Base-by-base conservation (phyloP, 345 rosid genomes). In the Gossypium bickii region DNA sequence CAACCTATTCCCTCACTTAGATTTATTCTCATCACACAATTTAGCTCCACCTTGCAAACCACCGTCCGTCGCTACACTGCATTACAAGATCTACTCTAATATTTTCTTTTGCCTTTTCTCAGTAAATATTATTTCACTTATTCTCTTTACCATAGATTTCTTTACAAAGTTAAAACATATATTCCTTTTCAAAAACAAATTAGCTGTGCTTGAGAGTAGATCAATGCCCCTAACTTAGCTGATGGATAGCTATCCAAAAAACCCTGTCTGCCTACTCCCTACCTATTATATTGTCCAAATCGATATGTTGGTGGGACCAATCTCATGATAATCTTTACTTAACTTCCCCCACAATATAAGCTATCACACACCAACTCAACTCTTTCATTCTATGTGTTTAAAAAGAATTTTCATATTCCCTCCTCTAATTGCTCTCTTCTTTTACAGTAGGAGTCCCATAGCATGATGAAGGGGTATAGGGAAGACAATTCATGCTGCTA, bases 401-500 rank as follows among this genome's bases (percentile, higher is more conserved):
- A 27, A n/a, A 43, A n/a, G 15, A 15, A 48, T 57, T 17, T 74
- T 65, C 56, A 45, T 51, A 68, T n/a, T 57, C 45, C 27, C 78
- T 65, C 64, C 64, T 27, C 27, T 12, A 18, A 11, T 59, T 12
- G 17, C 41, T 24, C 64, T 12, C 67, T 27, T 70, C 64, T 17
- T 17, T 24, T 16, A 52, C 71, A 34, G 10, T 15, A 4, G 3
- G 5, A 1, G 7, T 1, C 17, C 34, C 29, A 9, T 17, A 13
- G 1, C 9, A 78, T 70, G 77, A 91, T 87, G 95, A 90, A 85
- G 79, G 87, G 80, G 53, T 82, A 82, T 74, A 86, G 81, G 80
- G 93, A 86, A 78, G 88, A 88, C 78, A 81, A 81, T 71, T 76
- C 87, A 22, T 78, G 71, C 55, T 95, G 98, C 79, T 90, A 84